A percentile compares a stretch with the other conserved stretches of the same genome.
phyloP scores from a whole-genome alignment of 2,329 filamentous ascomycete genomes.

The Trichoderma sp. region DNA sequence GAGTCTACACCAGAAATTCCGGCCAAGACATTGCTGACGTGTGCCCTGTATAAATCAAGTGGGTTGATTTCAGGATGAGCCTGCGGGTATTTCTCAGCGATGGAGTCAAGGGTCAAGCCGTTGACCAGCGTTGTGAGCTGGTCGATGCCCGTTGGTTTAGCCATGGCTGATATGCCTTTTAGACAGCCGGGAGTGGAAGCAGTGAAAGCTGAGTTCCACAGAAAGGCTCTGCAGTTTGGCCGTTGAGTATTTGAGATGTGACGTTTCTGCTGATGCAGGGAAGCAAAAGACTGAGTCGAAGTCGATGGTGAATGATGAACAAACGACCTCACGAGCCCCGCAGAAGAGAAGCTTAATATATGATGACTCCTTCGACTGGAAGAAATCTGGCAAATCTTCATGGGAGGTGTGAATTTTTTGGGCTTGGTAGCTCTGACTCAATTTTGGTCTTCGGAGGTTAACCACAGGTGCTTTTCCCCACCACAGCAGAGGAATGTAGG shows the following conservation, averaged over 20 bases:
- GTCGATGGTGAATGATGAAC: not conserved
- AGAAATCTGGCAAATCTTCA: slow-evolving; percentile 22
- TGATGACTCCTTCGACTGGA: slow-evolving; percentile 10
- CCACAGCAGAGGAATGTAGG: slow-evolving; percentile 10
- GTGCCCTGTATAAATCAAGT: slow-evolving; percentile 76
- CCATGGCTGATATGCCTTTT: slow-evolving; percentile 16
- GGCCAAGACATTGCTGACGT: slow-evolving; percentile 69
- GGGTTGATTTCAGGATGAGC: slow-evolving; percentile 68
- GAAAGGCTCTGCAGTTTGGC: slow-evolving; percentile 2
- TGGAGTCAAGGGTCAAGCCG: slow-evolving; percentile 27
- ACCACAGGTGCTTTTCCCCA: slow-evolving; percentile 16
- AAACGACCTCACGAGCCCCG: not conserved
- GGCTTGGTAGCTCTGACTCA: slow-evolving; percentile 24
- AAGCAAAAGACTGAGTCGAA: not conserved
- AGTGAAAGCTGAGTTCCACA: not conserved
- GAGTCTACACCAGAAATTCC: slow-evolving; percentile 70
- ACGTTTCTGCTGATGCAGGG: slow-evolving; percentile 1
- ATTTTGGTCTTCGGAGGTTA: slow-evolving; percentile 18
- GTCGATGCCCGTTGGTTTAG: slow-evolving; percentile 22
- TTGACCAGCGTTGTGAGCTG: slow-evolving; percentile 27
- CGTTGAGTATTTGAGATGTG: not conserved
- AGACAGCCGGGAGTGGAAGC: not conserved
- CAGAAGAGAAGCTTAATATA: not conserved
- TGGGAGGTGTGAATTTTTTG: slow-evolving; percentile 12
- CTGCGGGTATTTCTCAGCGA: slow-evolving; percentile 24